Evolutionary conservation across 1,139 yeast genomes (phyloP), one percentile per base, ranked within the genome.

Genomic region (Yamadazyma songkhlaensis): DNA sequence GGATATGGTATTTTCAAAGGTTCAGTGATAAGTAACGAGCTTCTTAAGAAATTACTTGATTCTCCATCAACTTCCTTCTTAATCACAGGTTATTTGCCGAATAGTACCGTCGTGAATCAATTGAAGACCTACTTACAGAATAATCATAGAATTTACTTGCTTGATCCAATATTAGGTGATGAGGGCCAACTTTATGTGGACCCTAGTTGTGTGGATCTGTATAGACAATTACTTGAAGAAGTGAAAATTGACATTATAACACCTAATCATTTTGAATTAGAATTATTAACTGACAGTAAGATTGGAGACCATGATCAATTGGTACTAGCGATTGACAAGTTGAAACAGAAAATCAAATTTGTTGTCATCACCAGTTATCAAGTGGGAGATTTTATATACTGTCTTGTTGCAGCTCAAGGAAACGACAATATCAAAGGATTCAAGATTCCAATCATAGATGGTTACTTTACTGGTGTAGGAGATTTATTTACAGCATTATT

Each of bases 81-180:
- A 12, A 49, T 67, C 12, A 57, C 67, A 20, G 73, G 73, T 3
- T 67, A 67, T 41, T 52, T 66, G 10, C 72, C 72, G n/a, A 59
- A 59, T 34, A 57, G 40, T 2, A 23, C 24, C 3, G 34, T 46
- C 4, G 46, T 48, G 6, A 37, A 39, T 4, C 28, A 6, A 6
- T 15, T 40, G 9, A 27, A 17, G 13, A 24, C 24, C 1, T 36
- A 28, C 24, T 20, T 36, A 25, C 13, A 12, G 9, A 14, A 34
- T 3, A 22, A 28, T 15, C 8, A 34, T 3, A 8, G 23, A 11
- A 13, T 41, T 32, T 28, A 35, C 36, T 11, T 86, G 90, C 81
- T 88, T 42, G 97, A 89, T 53, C 96, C 97, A 1, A 96, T 89
- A 4, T 71, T 89, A 71, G 97, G 97, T n/a, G 97, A 89, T 55